phyloP scores from a whole-genome alignment of 805 yeast species.

The Candida alai region DNA sequence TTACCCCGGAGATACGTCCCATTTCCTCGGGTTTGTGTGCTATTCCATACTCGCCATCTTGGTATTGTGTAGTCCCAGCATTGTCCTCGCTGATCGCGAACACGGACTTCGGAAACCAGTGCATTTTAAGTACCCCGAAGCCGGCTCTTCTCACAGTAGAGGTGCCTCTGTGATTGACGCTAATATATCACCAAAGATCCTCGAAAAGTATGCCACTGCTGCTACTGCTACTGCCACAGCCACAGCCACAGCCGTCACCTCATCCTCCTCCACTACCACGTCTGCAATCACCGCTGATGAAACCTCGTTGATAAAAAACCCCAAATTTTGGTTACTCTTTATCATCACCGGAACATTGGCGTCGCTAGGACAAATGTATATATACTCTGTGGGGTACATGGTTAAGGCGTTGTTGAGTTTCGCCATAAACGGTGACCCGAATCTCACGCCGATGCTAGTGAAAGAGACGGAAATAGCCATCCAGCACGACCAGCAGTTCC shows the following conservation, averaged over 20 bases:
- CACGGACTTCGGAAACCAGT: constrained; percentile 15
- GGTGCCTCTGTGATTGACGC: no score
- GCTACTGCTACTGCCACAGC: no score
- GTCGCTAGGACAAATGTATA: constrained; percentile 45
- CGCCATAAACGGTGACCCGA: neutral
- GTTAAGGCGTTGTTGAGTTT: constrained; percentile 21
- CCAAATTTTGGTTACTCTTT: constrained; percentile 38
- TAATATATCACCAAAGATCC: no score
- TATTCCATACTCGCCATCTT: constrained; percentile 40
- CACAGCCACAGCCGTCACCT: constrained; percentile 3
- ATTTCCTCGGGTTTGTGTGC: constrained; percentile 46
- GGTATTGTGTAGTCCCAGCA: constrained; percentile 44
- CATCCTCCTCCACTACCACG: constrained; percentile 2
- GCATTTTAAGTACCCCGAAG: neutral
- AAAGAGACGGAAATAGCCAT: constrained; percentile 21
- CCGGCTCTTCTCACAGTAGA: no score
- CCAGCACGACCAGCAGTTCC: constrained; percentile 60
- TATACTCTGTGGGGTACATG: constrained; percentile 44
- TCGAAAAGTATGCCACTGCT: no score
- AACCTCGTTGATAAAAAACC: constrained; percentile 16
- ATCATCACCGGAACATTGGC: constrained; percentile 37
- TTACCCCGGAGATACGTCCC: constrained; percentile 56
- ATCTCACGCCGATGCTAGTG: constrained; percentile 1
- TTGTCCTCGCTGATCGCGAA: constrained; percentile 38
- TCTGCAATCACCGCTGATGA: constrained; percentile 2